Conservation (phyloP, 208 protist species). For the Acanthamoeba healyi region DNA sequence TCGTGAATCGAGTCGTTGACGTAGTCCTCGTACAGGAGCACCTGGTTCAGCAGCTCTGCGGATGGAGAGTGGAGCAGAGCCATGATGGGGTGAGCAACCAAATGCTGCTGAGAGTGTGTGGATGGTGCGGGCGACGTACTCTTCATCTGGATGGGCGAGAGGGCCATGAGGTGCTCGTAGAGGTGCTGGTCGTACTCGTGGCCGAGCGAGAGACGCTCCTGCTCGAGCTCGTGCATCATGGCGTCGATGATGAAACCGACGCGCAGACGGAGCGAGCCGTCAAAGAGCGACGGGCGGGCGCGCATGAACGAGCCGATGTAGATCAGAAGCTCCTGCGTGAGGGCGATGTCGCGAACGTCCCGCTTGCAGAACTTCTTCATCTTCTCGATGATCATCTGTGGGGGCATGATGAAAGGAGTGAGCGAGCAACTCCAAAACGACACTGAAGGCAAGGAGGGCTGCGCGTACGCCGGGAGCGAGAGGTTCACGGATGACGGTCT, state of each 20-base stretch:
- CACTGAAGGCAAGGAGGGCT: neutral
- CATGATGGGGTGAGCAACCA: neutral
- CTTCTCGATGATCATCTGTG: neutral
- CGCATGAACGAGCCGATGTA: conserved; percentile 46
- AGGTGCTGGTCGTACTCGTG: conserved; percentile 40
- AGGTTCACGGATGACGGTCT: conserved; percentile 72
- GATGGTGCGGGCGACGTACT: neutral
- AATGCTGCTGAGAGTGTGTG: too few species aligned
- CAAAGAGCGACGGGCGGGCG: conserved; percentile 6
- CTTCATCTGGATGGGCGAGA: conserved; percentile 68
- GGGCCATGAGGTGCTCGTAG: conserved; percentile 56
- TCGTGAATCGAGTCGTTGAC: conserved; percentile 29
- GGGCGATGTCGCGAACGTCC: conserved; percentile 24
- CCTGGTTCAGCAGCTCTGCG: conserved; percentile 4
- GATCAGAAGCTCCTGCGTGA: conserved; percentile 59
- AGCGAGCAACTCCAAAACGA: too few species aligned
- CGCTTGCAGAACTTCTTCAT: conserved; percentile 54
- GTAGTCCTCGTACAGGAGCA: conserved; percentile 13
- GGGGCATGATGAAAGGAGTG: neutral
- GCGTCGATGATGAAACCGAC: conserved; percentile 68
- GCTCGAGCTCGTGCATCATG: conserved; percentile 69
- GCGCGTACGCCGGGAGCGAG: neutral
- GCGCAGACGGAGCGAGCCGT: conserved; percentile 40
- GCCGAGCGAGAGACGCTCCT: conserved; percentile 11
- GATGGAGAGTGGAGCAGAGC: neutral